Evolutionary conservation across 2,329 filamentous ascomycete genomes (phyloP), one percentile per base, ranked within the genome.

Genomic region (Arthrobotrys sphaeroides): DNA sequence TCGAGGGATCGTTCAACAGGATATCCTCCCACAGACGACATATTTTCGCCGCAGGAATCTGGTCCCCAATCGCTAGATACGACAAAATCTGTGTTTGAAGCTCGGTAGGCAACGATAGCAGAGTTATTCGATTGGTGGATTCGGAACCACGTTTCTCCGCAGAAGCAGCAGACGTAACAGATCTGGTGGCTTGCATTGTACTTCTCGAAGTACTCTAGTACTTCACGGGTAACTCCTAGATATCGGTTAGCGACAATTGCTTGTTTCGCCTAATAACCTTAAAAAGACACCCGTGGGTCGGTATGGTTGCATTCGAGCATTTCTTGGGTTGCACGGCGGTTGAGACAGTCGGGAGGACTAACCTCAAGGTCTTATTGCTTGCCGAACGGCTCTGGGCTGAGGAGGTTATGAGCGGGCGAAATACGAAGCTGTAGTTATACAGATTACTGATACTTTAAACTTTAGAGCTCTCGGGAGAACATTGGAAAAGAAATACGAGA

Each of bases 201-300:
- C 16, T n/a, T 33, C 31, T 36, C 28, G 16, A 16, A 33, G 26
- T 33, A 7, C 26, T 20, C 26, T n/a, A n/a, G n/a, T n/a, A n/a
- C 28, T 7, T 28, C n/a, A 36, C n/a, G n/a, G 16, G 16, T 28
- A n/a, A 5, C 36, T 20, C 40, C 16, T 22, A 43, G 5, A 22
- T 16, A 51, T 1, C 24, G 20, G 13, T 26, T 31, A 28, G 13
- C 20, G 10, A 38, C 1, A 55, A 22, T 55, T 55, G 51, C 51
- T 38, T 55, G 20, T 55, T 24, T 55, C 51, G 51, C 51, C 24
- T 55, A 55, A 16, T 13, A 55, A 55, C 51, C 28, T 55, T 55
- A 55, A 55, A 36, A 18, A 18, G 51, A 55, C 51, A 36, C 38
- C 51, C 36, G 18, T 33, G 22, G 16, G 51, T 55, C 28, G 16